Conservation (phyloP, 306 rosid genomes). For the Inga oerstediana region DNA sequence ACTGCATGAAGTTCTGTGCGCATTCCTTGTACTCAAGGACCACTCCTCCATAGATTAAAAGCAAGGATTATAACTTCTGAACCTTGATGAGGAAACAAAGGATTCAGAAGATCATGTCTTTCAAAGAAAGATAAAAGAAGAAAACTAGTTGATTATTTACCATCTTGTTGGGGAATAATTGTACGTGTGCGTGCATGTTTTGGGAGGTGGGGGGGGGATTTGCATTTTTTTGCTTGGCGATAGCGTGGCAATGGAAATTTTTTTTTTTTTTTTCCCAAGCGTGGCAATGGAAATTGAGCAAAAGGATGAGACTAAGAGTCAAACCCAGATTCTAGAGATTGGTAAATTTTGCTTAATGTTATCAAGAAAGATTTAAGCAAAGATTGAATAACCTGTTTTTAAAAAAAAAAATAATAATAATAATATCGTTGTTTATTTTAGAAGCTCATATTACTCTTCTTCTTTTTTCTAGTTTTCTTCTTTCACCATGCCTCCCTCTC, state of each 20-base stretch:
- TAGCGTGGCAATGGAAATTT: conserved; percentile 3
- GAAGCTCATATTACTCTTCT: not conserved
- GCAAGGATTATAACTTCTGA: not conserved
- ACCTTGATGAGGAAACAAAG: not conserved
- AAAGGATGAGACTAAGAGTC: not conserved
- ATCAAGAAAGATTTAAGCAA: not conserved
- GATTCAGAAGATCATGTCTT: not conserved
- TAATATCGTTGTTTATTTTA: not conserved
- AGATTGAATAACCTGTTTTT: not conserved
- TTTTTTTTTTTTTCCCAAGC: too few species aligned
- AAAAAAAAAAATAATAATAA: too few species aligned
- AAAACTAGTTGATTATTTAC: not conserved
- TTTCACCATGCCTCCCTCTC: conserved; percentile 4
- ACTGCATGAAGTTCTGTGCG: not conserved
- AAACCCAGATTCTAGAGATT: not conserved
- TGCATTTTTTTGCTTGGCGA: conserved; percentile 11
- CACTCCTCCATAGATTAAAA: not conserved
- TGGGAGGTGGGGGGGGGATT: not conserved
- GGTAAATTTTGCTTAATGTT: conserved; percentile 1
- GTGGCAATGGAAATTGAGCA: conserved; percentile 3
- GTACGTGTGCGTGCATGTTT: too few species aligned
- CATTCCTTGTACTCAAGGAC: not conserved
- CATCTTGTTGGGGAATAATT: not conserved
- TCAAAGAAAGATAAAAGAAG: not conserved
- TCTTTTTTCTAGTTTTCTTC: not conserved